Evolutionary conservation across 495 filamentous ascomycete genomes (phyloP), one percentile per base, ranked within the genome.

Genomic region (Tuber calosporum): DNA sequence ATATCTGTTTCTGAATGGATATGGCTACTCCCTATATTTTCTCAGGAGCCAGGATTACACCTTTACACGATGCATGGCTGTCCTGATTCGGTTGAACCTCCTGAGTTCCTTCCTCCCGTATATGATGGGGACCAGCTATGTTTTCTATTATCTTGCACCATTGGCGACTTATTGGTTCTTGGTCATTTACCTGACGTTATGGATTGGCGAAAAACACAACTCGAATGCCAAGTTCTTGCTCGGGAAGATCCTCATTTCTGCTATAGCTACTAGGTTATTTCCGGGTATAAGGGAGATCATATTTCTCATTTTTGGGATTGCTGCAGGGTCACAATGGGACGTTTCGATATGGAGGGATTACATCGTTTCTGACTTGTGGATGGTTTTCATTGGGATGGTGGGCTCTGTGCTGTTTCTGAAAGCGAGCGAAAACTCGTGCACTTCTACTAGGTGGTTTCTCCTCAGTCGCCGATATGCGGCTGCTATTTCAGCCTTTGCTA

Each of bases 1-100:
- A 26, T 90, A 90, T 77, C 82, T 90, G 68, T 90, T 89, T 79
- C 82, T 90, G 77, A 87, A 85, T 67, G 88, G 86, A 68, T 90
- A 86, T 74, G 86, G 87, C 15, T 87, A 90, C 72, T 85, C 89
- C 3, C 72, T 85, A 20, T 89, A 87, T 76, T 86, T 90, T 69
- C 80, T 87, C 30, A 81, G 81, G 69, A 89, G 82, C 74, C 77
- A 80, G 7, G 86, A 90, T 75, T 90, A 85, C 79, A 89, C 88
- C 19, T 74, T 87, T 39, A 79, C 81, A 67, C 84, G 87, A 37
- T 82, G 87, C 53, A 81, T 82, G 17, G 69, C 76, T 2, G 86
- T 89, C 2, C 75, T 90, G 40, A 80, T 89, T 68, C 85, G 89
- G 19, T 73, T 87, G 7, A 90, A 90, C 75, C 72, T 89, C 42